A percentile compares a stretch with the other conserved stretches of the same genome.
Evolutionary conservation across 129 eudicot genomes (phyloP).

Genomic region (Silybum marianum): DNA sequence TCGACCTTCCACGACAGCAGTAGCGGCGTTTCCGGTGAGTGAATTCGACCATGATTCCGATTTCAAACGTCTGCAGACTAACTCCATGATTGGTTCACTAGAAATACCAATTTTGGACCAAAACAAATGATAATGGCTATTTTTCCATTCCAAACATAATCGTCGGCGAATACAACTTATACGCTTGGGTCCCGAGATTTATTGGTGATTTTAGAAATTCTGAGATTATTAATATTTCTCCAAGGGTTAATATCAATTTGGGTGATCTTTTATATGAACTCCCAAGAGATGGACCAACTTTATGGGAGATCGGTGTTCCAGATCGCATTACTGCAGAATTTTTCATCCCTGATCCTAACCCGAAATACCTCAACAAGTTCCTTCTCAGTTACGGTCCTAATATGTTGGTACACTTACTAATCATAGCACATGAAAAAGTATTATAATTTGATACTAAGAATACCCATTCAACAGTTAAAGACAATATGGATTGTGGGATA

Average conservation of each 20-base stretch:
- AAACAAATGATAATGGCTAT: constrained; percentile 52
- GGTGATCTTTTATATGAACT: constrained; percentile 55
- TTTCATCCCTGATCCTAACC: constrained; percentile 67
- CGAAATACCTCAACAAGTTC: constrained; percentile 53
- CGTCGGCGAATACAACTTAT: constrained; percentile 55
- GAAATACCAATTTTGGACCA: constrained; percentile 43
- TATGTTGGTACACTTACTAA: background rate
- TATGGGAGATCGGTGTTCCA: constrained; percentile 87
- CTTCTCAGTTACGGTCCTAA: constrained; percentile 36
- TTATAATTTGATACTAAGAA: background rate
- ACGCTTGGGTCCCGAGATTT: constrained; percentile 61
- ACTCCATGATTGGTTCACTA: background rate
- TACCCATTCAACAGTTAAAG: constrained; percentile 46
- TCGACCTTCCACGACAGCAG: no score
- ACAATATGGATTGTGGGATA: constrained; percentile 77
- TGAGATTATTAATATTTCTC: constrained; percentile 19
- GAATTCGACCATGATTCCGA: no score
- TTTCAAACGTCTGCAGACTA: no score
- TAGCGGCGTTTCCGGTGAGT: no score
- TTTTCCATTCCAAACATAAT: constrained; percentile 47
- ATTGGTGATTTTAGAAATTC: constrained; percentile 32
- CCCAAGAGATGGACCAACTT: constrained; percentile 74
- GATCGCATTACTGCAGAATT: constrained; percentile 83
- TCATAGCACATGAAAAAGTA: no score
- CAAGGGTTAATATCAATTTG: constrained; percentile 51